phyloP scores from a whole-genome alignment of 108 stramenopile species.

The Bacterosira constricta region DNA sequence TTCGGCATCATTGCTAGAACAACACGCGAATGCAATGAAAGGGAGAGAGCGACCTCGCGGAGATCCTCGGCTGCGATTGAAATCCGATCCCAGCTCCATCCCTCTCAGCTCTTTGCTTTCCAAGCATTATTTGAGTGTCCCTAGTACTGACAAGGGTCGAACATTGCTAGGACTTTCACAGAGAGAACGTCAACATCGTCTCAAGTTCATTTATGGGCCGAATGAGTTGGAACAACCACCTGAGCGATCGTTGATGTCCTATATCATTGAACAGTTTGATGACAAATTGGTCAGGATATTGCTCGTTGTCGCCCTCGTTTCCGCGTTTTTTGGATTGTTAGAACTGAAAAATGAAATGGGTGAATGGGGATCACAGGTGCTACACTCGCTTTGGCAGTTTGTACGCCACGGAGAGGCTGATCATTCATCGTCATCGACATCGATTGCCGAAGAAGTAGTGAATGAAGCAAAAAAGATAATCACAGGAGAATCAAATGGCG shows the following conservation, averaged over 20 bases:
- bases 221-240: constrained; percentile 59
- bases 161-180: constrained; percentile 33
- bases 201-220: constrained; percentile 53
- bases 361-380: constrained; percentile 20
- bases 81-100: constrained; percentile 44
- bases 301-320: constrained; percentile 73
- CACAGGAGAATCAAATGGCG: background rate
- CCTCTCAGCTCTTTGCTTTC: constrained; percentile 34
- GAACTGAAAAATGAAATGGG: constrained; percentile 58
- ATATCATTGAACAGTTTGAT: constrained; percentile 86
- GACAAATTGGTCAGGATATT: constrained; percentile 89
- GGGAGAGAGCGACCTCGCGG: background rate
- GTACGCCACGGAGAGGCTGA: background rate
- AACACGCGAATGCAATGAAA: constrained; percentile 7
- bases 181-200: constrained; percentile 23
- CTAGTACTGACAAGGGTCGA: constrained; percentile 15
- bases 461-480: constrained; percentile 17
- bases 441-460: constrained; percentile 35
- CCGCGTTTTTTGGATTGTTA: constrained; percentile 70
- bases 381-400: constrained; percentile 5
- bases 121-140: constrained; percentile 32
- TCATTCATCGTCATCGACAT: constrained; percentile 1
- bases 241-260: constrained; percentile 49
- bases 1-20: constrained; percentile 8
- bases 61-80: constrained; percentile 30